Evolutionary conservation across 768 basidiomycete species (phyloP), one percentile per base, ranked within the genome.

Genomic region (Psilocybe sp.): DNA sequence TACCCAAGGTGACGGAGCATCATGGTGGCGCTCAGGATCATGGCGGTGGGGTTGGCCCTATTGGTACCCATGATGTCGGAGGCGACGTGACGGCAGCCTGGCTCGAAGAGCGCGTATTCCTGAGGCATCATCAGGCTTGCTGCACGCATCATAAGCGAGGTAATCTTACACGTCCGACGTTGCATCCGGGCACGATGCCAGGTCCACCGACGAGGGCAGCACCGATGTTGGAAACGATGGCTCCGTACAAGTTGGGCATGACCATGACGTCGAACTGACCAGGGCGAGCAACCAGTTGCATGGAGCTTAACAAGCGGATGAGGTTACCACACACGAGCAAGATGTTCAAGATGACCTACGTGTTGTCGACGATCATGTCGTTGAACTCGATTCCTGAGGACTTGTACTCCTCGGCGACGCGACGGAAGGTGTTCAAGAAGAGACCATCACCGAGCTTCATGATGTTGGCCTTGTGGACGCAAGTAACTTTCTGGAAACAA

Each of bases 371-470:
- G 51, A 99, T 99, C 97, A 99, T 98, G 71, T 96, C 91, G 63
- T 98, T 96, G 66, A 79, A 91, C 58, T 83, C 81, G 63, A 99
- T 95, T 39, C 97, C 97, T 39, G 86, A 77, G 46, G 85, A 86
- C 71, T 84, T 89, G 81, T 98, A 99, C 67, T 98, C 96, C 69
- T 98, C 92, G 32, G 94, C 97, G 52, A 99, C 82, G 52, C 85
- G 81, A 60, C 93, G 90, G 85, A 98, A 99, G 18, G 95, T 98
- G 72, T 93, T 95, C 61, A 98, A 81, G 86, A 98, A 98, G 38
- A 99, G 83, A 70, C 97, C 97, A 64, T 98, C 97, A 68, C 96
- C 96, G 60, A 98, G 86, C 72, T 99, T 99, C 97, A 99, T 99
- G 78, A 99, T 99, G 78, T 98, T 98, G 62, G 97, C 97, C 74